Percentiles rank a stretch among this genome's conserved stretches.
These are phyloP conservation scores for Misopates orontium DNA, from an alignment of 257 asterid genomes.

Conservation along the genomic window DNA sequence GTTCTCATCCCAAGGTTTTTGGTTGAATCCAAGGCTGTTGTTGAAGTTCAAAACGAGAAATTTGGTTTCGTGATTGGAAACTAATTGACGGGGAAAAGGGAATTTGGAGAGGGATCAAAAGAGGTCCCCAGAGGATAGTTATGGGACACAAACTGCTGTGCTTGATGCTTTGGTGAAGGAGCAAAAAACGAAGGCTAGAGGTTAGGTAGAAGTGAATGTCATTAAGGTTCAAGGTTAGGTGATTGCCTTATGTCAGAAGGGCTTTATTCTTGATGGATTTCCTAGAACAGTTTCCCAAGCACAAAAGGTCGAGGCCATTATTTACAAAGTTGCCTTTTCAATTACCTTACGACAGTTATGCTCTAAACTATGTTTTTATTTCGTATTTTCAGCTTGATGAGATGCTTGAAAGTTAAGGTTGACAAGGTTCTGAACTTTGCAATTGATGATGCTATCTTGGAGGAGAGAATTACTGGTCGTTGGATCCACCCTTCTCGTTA, in stretches of 20 bases:
- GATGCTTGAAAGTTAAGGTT: conserved; percentile 80
- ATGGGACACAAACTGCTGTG: too few species aligned
- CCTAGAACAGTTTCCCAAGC: conserved; percentile 96
- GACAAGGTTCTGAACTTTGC: conserved; percentile 96
- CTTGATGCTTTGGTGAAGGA: too few species aligned
- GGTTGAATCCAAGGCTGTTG: too few species aligned
- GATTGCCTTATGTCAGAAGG: conserved; percentile 93
- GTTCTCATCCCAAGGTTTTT: too few species aligned
- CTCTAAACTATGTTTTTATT: conserved; percentile 21
- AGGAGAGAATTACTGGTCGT: conserved; percentile 97
- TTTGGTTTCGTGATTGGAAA: too few species aligned
- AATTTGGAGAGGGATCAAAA: too few species aligned
- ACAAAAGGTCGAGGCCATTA: conserved; percentile 59
- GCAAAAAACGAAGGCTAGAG: too few species aligned
- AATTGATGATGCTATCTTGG: conserved; percentile 87
- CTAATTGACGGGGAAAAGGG: too few species aligned
- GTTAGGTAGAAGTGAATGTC: too few species aligned
- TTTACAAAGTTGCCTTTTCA: conserved; percentile 10
- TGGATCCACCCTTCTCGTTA: conserved; percentile 99
- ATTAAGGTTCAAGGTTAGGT: too few species aligned
- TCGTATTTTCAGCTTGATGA: conserved; percentile 72
- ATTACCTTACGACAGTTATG: neutral
- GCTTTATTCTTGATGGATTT: conserved; percentile 97
- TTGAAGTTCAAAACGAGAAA: too few species aligned
- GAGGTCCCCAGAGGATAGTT: too few species aligned